phyloP scores from a whole-genome alignment of 2,329 filamentous ascomycete genomes.

The Corynespora cassiicola region DNA sequence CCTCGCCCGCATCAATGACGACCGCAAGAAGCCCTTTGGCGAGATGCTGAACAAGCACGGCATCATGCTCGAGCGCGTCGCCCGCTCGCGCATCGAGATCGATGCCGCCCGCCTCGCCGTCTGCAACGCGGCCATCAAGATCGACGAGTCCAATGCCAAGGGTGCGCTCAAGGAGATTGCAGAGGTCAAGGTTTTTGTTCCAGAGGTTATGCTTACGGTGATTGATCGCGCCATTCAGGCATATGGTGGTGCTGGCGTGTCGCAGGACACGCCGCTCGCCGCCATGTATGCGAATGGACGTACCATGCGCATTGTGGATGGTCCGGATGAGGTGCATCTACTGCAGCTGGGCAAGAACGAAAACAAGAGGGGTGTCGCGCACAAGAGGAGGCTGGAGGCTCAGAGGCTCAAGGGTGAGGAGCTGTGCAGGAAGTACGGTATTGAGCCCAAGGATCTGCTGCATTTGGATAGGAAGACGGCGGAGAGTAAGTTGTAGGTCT shows the following conservation, averaged over 20 bases:
- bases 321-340: slow-evolving; percentile 89
- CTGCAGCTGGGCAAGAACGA: slow-evolving; percentile 81
- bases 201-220: slow-evolving; percentile 79
- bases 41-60: slow-evolving; percentile 87
- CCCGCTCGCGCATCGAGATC: slow-evolving; percentile 90
- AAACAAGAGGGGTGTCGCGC: slow-evolving; percentile 71
- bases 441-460: slow-evolving; percentile 50
- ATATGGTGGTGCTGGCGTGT: slow-evolving; percentile 88
- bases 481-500: slow-evolving; percentile 49
- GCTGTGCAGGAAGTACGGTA: slow-evolving; percentile 67
- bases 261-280: slow-evolving; percentile 89
- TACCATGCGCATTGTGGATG: slow-evolving; percentile 86
- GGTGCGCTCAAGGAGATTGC: slow-evolving; percentile 91
- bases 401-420: slow-evolving; percentile 71
- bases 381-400: slow-evolving; percentile 66
- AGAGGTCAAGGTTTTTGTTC: slow-evolving; percentile 91
- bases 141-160: slow-evolving; percentile 89
- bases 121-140: slow-evolving; percentile 92
- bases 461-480: slow-evolving; percentile 48
- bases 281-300: slow-evolving; percentile 78
- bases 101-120: slow-evolving; percentile 89
- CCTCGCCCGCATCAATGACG: slow-evolving; percentile 92
- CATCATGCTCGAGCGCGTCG: slow-evolving; percentile 94
- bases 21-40: slow-evolving; percentile 88
- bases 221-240: slow-evolving; percentile 95